A percentile compares a stretch with the other conserved stretches of the same genome.
Evolutionary conservation across 768 basidiomycete species (phyloP).

Genomic region (Russula earlei): DNA sequence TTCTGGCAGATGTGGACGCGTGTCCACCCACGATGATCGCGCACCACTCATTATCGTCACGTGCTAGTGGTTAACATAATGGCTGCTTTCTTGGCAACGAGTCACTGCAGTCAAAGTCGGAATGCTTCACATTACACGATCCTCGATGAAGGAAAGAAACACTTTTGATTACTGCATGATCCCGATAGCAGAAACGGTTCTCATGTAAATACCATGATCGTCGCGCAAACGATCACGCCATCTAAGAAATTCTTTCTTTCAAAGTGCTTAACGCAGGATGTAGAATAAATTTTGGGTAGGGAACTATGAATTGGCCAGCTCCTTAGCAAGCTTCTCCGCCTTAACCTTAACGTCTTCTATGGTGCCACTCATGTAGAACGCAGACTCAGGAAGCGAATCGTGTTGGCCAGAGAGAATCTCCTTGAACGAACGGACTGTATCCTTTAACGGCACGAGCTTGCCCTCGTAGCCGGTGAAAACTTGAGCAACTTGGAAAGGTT

Average conservation of each 20-base stretch:
- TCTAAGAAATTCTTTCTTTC: slow-evolving; percentile 5
- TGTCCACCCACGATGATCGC: too few species aligned
- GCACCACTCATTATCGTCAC: too few species aligned
- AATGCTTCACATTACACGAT: not conserved
- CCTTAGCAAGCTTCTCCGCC: slow-evolving; percentile 96
- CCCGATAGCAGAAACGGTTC: not conserved
- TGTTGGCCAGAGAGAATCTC: slow-evolving; percentile 89
- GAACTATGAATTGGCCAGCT: slow-evolving; percentile 50
- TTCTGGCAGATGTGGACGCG: not conserved
- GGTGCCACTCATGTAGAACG: slow-evolving; percentile 98
- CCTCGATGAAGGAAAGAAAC: not conserved
- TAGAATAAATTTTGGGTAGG: slow-evolving; percentile 1
- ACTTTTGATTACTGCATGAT: slow-evolving; percentile 1
- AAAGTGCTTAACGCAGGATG: not conserved
- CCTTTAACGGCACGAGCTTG: slow-evolving; percentile 92
- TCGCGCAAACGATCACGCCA: not conserved
- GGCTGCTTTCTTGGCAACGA: too few species aligned
- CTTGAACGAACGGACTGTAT: slow-evolving; percentile 94
- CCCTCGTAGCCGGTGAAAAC: slow-evolving; percentile 99
- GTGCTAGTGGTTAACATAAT: too few species aligned
- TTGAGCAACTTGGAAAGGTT: slow-evolving; percentile 99
- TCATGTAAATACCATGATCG: not conserved
- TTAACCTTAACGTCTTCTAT: slow-evolving; percentile 96
- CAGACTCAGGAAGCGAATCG: slow-evolving; percentile 87
- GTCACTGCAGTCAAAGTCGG: not conserved